These are phyloP conservation scores for Flaveria brownii DNA, from an alignment of 129 eudicot genomes.

Conservation along the genomic window DNA sequence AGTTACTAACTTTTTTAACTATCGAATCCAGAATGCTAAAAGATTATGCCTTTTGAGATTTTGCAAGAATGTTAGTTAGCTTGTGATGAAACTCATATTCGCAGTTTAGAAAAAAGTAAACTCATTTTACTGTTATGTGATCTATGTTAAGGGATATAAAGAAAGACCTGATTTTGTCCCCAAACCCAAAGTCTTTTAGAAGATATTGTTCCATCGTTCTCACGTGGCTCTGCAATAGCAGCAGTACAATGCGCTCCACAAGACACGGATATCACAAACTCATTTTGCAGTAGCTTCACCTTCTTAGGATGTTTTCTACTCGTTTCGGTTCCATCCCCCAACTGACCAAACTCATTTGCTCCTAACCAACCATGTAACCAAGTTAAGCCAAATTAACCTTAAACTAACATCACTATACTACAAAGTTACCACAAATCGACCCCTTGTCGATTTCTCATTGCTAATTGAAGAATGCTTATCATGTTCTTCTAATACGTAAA, in stretches of 20 bases:
- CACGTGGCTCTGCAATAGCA: slow-evolving; percentile 95
- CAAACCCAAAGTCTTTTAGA: slow-evolving; percentile 95
- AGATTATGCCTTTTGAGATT: neutral
- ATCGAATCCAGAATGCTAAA: slow-evolving; percentile 16
- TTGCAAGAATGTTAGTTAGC: neutral
- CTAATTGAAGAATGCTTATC: slow-evolving; percentile 8
- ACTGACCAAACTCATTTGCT: slow-evolving; percentile 95
- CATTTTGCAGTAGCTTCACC: slow-evolving; percentile 71
- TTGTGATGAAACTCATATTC: neutral
- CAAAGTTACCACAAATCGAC: slow-evolving; percentile 20
- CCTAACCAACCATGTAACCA: slow-evolving; percentile 48
- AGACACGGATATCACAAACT: slow-evolving; percentile 76
- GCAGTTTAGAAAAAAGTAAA: neutral
- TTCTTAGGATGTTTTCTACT: slow-evolving; percentile 75
- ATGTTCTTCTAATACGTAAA: slow-evolving; percentile 6
- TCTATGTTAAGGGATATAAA: neutral
- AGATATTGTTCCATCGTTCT: slow-evolving; percentile 75
- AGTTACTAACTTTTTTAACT: neutral
- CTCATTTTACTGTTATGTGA: neutral
- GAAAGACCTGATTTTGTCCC: slow-evolving; percentile 97
- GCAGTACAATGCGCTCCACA: slow-evolving; percentile 99
- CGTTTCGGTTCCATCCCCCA: slow-evolving; percentile 94
- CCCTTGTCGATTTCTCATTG: neutral
- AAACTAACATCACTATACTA: slow-evolving; percentile 4
- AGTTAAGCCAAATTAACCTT: slow-evolving; percentile 20